Conservation (phyloP, 116 monocot species). For the Phalaenopsis hybrid region DNA sequence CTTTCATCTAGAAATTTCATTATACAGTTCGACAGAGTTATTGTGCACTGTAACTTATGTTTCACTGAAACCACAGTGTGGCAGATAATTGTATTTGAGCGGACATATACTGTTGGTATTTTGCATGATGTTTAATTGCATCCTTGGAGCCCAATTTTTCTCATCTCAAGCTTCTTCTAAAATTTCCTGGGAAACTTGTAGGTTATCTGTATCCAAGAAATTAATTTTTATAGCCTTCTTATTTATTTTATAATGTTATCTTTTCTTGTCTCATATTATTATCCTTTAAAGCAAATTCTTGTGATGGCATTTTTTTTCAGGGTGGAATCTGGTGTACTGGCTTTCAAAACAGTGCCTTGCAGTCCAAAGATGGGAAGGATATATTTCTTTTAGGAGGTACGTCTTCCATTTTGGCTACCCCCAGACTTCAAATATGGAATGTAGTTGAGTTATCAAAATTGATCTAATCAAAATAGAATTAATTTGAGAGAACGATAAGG, state of each 20-base stretch:
- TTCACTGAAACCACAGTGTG: not conserved
- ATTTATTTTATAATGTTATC: not conserved
- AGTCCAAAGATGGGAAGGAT: slow-evolving; percentile 56
- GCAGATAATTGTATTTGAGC: too few species aligned
- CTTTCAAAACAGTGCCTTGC: slow-evolving; percentile 50
- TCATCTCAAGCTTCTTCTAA: not conserved
- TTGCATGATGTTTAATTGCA: too few species aligned
- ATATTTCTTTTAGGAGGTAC: slow-evolving; percentile 64
- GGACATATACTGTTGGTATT: too few species aligned
- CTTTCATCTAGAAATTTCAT: too few species aligned
- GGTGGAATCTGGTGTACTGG: slow-evolving; percentile 38
- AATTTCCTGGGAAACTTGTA: not conserved
- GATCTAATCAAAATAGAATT: not conserved
- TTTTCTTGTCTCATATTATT: not conserved
- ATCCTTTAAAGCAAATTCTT: not conserved
- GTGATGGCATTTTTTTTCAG: slow-evolving; percentile 18
- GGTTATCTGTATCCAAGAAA: not conserved
- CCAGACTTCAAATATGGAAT: not conserved
- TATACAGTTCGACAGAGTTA: too few species aligned
- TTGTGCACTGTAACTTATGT: not conserved
- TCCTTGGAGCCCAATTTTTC: too few species aligned
- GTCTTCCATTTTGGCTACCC: not conserved
- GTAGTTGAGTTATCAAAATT: not conserved
- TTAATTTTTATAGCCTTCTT: not conserved
- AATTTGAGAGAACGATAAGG: not conserved